Base-by-base conservation (phyloP, 2,329 filamentous ascomycete species). In the Cladorrhinum sp. region DNA sequence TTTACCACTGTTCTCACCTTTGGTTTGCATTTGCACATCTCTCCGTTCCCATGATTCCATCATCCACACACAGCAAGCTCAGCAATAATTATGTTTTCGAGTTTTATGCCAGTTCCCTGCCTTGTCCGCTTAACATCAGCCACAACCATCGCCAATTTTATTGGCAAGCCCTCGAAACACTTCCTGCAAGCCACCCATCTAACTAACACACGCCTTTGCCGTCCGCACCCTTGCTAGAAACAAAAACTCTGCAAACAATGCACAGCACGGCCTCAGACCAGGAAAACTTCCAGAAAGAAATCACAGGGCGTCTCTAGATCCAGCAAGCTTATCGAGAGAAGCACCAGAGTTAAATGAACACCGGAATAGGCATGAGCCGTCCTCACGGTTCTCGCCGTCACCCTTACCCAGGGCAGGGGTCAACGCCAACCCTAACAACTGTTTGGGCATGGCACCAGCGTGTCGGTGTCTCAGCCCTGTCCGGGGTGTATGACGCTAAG, bases 391-490 rank as follows among this genome's bases (percentile, higher is more conserved):
- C 41, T 45, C 3, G 41, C 16, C n/a, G 3, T 18, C 41, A 5
- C 6, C 41, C 41, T 4, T 18, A 45, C 41, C 18, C 41, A 18
- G 41, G n/a, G 16, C 16, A 3, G 16, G 41, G 16, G 41, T 18
- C 10, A 10, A 45, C 41, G 3, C 16, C 20, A n/a, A 12, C 8
- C 41, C 53, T 56, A 56, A 24, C 20, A 4, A 12, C 12, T 27
- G 12, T 45, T 58, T 10, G 22, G 57, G 50, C n/a, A 50, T 58
- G 55, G 58, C 24, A 53, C 23, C 49, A 22, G 23, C 22, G 50
- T 49, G 32, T 36, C 24, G 18, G 2, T 18, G 45, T 49, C 32
- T 64, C 57, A 62, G 59, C 59, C 56, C 59, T 62, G 59, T 27
- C 53, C 24, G 50, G 53, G 53, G 9, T 58, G 29, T 41, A 27